phyloP scores from a whole-genome alignment of 2,329 filamentous ascomycete genomes.

The Saccharata proteae region DNA sequence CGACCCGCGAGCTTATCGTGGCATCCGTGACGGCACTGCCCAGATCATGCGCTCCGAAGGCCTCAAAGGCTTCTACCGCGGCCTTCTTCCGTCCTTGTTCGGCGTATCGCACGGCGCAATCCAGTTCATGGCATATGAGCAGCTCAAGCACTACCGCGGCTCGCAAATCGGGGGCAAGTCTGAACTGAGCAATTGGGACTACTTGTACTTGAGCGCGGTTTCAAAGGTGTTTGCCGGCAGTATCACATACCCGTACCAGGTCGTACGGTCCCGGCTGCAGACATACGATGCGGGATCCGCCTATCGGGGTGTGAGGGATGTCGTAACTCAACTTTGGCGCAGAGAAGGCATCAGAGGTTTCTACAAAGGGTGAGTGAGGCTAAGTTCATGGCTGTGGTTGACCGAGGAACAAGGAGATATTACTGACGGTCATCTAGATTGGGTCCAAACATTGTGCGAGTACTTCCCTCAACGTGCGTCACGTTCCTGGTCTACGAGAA shows the following conservation, averaged over 20 bases:
- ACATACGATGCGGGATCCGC: constrained; percentile 68
- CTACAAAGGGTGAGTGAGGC: constrained; percentile 64
- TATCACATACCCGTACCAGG: constrained; percentile 89
- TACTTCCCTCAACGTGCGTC: constrained; percentile 89
- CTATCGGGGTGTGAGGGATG: constrained; percentile 63
- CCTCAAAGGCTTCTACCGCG: constrained; percentile 70
- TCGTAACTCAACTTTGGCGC: constrained; percentile 59
- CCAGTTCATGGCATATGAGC: constrained; percentile 92
- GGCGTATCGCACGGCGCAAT: constrained; percentile 88
- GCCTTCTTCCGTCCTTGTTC: constrained; percentile 68
- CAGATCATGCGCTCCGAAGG: constrained; percentile 63
- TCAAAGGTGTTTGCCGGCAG: constrained; percentile 85
- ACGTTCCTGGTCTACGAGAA: constrained; percentile 98
- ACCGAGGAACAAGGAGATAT: background rate
- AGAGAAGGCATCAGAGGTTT: constrained; percentile 75
- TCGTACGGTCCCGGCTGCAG: constrained; percentile 77
- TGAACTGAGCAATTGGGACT: constrained; percentile 57
- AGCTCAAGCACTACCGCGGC: constrained; percentile 50
- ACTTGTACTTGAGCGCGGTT: constrained; percentile 63
- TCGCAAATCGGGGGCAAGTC: constrained; percentile 17
- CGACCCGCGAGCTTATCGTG: constrained; percentile 66
- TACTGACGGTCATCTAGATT: constrained; percentile 31
- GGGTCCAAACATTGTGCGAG: constrained; percentile 76
- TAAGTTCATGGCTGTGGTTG: constrained; percentile 6
- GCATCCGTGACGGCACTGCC: constrained; percentile 57